Evolutionary conservation across 176 grass and related monocot genomes (phyloP).

Genomic region (Bromus sterilis): DNA sequence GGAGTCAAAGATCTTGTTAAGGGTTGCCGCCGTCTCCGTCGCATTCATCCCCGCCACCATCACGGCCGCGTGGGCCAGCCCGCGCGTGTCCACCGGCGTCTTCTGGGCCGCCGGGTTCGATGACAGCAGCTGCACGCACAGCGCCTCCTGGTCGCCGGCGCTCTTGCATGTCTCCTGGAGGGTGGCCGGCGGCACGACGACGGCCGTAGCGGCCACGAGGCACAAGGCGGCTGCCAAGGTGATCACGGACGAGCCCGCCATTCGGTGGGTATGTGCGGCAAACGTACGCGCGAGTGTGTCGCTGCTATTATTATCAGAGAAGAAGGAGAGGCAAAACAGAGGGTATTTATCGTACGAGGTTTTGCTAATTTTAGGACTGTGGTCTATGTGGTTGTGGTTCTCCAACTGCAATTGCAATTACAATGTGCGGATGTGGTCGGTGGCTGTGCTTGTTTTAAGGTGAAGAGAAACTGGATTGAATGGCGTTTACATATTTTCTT

Average conservation of each 20-base stretch:
- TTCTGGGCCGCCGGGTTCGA: constrained; percentile 11
- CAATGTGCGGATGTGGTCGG: neutral
- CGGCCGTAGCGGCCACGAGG: neutral
- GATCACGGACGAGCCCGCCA: constrained; percentile 5
- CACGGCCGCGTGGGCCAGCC: constrained; percentile 19
- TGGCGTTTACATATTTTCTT: neutral
- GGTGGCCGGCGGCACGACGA: neutral
- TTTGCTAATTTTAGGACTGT: constrained; percentile 11
- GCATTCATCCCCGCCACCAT: constrained; percentile 15
- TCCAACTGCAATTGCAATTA: neutral
- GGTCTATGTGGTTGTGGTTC: neutral
- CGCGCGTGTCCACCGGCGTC: constrained; percentile 9
- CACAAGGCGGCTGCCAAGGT: neutral
- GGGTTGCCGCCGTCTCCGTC: neutral
- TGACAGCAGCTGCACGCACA: constrained; percentile 27
- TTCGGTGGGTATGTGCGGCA: constrained; percentile 13
- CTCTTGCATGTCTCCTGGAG: constrained; percentile 33
- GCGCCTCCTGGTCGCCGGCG: constrained; percentile 10
- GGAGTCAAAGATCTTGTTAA: neutral
- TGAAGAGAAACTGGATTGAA: neutral
- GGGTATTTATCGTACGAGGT: neutral
- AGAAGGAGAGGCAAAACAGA: neutral
- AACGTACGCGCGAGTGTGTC: no score
- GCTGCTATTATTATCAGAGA: neutral
- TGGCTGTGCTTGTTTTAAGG: neutral